Base-by-base conservation (phyloP, 495 filamentous ascomycete species). In the Pyronema omphalodes region DNA sequence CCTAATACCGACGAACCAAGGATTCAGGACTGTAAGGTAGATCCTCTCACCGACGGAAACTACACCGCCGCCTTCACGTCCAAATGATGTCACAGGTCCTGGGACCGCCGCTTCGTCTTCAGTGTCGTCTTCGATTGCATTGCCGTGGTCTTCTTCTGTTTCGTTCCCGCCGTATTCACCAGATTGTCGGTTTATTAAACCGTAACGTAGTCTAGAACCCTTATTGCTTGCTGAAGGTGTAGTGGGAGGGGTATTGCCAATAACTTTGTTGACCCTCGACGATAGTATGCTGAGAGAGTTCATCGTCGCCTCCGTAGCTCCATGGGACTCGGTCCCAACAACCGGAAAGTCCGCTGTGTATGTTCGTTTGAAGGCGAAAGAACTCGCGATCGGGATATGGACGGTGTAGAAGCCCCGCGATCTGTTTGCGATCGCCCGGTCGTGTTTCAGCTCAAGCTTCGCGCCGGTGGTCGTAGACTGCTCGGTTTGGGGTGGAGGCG, bases 241-340 rank as follows among this genome's bases (percentile, higher is more conserved):
- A 23, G 68, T 60, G 44, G 72, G 70, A 54, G 68, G 73, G 55
- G 76, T 74, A 66, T 74, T 74, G 60, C 80, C 80, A 57, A 84
- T 79, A 66, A 61, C 62, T 50, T 65, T 65, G 52, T 65, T 62
- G 55, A 91, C 85, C 71, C 84, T 81, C 66, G 84, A 77, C 59
- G 86, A 93, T 67, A 98, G 75, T 68, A 94, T 84, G 70, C 93
- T 94, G 73, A 96, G 71, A 64, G 89, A 93, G 82, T 96, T 95
- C 89, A 98, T 98, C 72, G 81, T 88, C 71, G 55, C 55, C 49
- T 66, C 62, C 64, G 62, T 61, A 66, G 67, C 71, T 74, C 72
- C 76, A 81, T 78, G 69, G 69, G 70, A 66, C 65, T 17, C 14
- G 48, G 23, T 12, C 44, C 23, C 44, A 47, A 47, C 44, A 29